Evolutionary conservation across 2,329 filamentous ascomycete genomes (phyloP), one percentile per base, ranked within the genome.

Genomic region (Teratosphaeria pseudoeucalypti): DNA sequence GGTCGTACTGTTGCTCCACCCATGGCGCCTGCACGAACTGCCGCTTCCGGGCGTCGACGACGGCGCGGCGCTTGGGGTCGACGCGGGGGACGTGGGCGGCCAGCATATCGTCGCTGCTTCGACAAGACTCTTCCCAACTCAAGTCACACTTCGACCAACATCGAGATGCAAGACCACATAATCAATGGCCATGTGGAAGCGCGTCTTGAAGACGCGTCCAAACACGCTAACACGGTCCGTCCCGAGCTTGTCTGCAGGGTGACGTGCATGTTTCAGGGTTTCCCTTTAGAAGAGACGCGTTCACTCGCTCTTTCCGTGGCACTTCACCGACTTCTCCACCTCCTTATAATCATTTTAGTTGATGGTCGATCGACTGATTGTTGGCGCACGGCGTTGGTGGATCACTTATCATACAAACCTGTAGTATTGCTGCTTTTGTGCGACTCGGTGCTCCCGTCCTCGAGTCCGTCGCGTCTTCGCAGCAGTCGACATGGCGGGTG

Each of bases 11-110:
- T 59, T 87, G 82, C 65, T 90, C 85, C 73, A 89, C 86, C 79
- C 86, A 96, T 58, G 82, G 79, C 19, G 90, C 83, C 23, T 85
- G 81, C 60, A 88, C 88, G 71, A 96, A 96, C 73, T 96, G 92
- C 72, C 86, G 88, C 77, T 91, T 95, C 69, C 90, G 89, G 71
- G 88, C 79, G 72, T 95, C 88, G 67, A 92, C 76, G 55, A 85
- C 81, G 63, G 86, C 85, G 65, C 91, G 88, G 70, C 90, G 79
- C 75, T 96, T 97, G 2, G 87, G 61, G 53, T 80, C 78, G n/a
- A 80, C 74, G 58, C 78, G 73, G 23, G 69, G 64, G 6, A 65
- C 61, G n/a, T 64, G 64, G 56, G 65, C 65, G 26, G 69, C 67
- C 59, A 70, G 61, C 69, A 71, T 23, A 23, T 71, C 16, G 37